These are phyloP conservation scores for Lachnellula hyalina DNA, from an alignment of 2,329 filamentous ascomycete genomes.

Conservation along the genomic window DNA sequence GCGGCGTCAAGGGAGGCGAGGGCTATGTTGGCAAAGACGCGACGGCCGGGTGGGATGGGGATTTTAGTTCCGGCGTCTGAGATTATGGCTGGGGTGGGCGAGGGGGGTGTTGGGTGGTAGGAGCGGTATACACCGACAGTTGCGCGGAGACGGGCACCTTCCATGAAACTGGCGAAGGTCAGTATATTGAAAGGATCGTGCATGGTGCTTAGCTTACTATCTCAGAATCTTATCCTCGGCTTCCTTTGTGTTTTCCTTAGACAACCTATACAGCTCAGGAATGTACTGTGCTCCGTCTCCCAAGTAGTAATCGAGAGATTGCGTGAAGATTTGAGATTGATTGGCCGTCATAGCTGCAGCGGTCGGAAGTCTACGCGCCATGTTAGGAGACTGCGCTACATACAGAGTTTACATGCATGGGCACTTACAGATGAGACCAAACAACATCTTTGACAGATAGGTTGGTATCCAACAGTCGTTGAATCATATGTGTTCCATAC, in stretches of 20 bases:
- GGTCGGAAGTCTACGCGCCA: slow-evolving; percentile 41
- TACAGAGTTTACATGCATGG: background rate
- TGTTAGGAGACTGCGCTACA: background rate
- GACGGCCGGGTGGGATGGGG: slow-evolving; percentile 51
- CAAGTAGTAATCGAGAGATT: slow-evolving; percentile 69
- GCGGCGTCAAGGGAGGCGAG: slow-evolving; percentile 49
- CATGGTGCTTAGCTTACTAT: slow-evolving; percentile 32
- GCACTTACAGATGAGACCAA: slow-evolving; percentile 25
- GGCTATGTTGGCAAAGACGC: slow-evolving; percentile 59
- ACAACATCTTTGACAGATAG: slow-evolving; percentile 61
- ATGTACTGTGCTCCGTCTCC: slow-evolving; percentile 51
- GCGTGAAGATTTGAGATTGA: slow-evolving; percentile 66
- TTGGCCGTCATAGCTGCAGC: slow-evolving; percentile 63
- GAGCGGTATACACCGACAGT: slow-evolving; percentile 55
- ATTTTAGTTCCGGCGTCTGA: slow-evolving; percentile 45
- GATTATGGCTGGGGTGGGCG: slow-evolving; percentile 39
- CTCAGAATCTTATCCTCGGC: slow-evolving; percentile 60
- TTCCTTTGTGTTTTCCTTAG: slow-evolving; percentile 49
- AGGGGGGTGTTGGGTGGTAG: slow-evolving; percentile 30
- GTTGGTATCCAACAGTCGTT: slow-evolving; percentile 58
- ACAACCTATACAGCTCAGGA: slow-evolving; percentile 54
- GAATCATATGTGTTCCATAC: slow-evolving; percentile 62
- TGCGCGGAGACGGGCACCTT: slow-evolving; percentile 63
- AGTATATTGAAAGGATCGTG: background rate
- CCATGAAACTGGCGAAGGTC: slow-evolving; percentile 48